Percentiles rank a stretch among this genome's conserved stretches.
These are phyloP conservation scores for Tillandsia fasciculata DNA, from an alignment of 176 grass and related monocot genomes.

Conservation along the genomic window DNA sequence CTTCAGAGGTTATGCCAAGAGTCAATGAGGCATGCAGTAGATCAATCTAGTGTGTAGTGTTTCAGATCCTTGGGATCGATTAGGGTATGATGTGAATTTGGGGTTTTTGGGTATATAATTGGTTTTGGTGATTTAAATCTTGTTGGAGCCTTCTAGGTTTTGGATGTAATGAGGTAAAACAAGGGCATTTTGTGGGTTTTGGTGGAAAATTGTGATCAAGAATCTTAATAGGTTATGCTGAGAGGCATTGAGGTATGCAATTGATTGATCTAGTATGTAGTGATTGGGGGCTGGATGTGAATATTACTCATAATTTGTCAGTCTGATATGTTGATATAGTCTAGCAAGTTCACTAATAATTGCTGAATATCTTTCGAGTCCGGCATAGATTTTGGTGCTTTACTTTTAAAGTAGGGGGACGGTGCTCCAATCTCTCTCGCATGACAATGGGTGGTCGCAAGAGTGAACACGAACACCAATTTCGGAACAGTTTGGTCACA, in stretches of 20 bases:
- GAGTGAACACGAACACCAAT: no score
- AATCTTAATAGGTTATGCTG: neutral
- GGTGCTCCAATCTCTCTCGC: no score
- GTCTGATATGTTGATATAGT: no score
- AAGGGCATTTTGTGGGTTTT: neutral
- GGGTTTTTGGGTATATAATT: neutral
- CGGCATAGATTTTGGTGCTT: no score
- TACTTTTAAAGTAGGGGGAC: no score
- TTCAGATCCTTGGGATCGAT: neutral
- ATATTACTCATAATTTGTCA: no score
- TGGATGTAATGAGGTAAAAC: neutral
- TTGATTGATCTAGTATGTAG: neutral
- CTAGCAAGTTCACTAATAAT: no score
- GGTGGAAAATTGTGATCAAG: neutral
- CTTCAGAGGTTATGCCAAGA: no score
- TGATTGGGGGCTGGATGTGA: neutral
- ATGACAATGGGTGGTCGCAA: no score
- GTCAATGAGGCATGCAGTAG: no score
- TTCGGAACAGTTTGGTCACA: no score
- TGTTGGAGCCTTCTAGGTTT: neutral
- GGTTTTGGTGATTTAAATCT: neutral
- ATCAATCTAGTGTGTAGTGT: neutral
- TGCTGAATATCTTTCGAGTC: no score
- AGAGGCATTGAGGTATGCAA: conserved; percentile 33
- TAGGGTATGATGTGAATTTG: neutral